These are phyloP conservation scores for Myxozyma lipomycoides DNA, from an alignment of 805 yeast species.

Conservation along the genomic window DNA sequence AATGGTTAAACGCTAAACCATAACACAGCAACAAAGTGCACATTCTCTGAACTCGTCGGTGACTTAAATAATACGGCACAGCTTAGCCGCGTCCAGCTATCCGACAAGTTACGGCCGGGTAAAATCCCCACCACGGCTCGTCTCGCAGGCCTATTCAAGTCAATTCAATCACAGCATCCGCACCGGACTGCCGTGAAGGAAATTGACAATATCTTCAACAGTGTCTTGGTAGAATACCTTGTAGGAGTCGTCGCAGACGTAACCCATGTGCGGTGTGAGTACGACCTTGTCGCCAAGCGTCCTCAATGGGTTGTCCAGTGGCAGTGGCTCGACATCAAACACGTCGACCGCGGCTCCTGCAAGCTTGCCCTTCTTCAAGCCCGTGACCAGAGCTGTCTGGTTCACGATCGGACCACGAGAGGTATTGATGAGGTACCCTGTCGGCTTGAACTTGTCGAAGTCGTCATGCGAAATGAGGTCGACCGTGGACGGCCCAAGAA, in stretches of 20 bases:
- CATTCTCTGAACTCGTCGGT: too few relatives aligned
- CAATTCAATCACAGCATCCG: too few relatives aligned
- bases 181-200: conserved; percentile 6
- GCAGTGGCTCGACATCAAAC: conserved; percentile 29
- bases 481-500: conserved; percentile 21
- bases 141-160: too few relatives aligned
- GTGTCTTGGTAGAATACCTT: conserved; percentile 14
- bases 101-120: too few relatives aligned
- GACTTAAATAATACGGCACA: too few relatives aligned
- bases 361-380: conserved; percentile 18
- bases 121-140: too few relatives aligned
- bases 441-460: conserved; percentile 25
- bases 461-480: conserved; percentile 21
- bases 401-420: conserved; percentile 30
- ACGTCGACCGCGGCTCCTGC: conserved; percentile 32
- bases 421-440: conserved; percentile 29
- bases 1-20: too few relatives aligned
- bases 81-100: too few relatives aligned
- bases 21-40: too few relatives aligned
- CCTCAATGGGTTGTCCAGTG: conserved; percentile 19
- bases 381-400: conserved; percentile 24
- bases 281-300: conserved; percentile 20
- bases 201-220: conserved; percentile 18
- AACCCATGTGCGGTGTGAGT: conserved; percentile 30
- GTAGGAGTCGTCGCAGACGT: conserved; percentile 22